phyloP scores from a whole-genome alignment of 1,284 basidiomycete species.

The Naganishia sp. region DNA sequence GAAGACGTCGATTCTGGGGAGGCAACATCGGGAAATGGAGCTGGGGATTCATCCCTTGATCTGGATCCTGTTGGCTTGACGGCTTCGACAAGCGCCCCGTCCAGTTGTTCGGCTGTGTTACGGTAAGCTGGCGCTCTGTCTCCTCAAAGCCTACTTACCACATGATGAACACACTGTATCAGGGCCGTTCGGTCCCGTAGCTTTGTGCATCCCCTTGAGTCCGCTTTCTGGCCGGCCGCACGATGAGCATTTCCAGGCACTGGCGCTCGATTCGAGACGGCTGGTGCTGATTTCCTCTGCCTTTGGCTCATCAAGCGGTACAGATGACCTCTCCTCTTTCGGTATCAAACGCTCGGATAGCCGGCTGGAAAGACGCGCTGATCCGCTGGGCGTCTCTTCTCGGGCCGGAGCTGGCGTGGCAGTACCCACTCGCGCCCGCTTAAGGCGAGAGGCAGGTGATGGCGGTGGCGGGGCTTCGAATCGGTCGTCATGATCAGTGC shows the following conservation, averaged over 20 bases:
- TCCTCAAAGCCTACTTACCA: slow-evolving; percentile 61
- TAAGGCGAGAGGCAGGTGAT: slow-evolving; percentile 4
- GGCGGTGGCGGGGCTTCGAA: slow-evolving; percentile 1
- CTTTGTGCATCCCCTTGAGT: slow-evolving; percentile 67
- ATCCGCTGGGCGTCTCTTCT: slow-evolving; percentile 11
- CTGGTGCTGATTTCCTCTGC: background rate
- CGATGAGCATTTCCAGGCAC: slow-evolving; percentile 90
- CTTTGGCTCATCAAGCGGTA: background rate
- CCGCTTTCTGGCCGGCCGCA: slow-evolving; percentile 84
- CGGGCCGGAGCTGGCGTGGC: slow-evolving; percentile 7
- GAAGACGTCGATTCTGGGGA: slow-evolving; percentile 36
- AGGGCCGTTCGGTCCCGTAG: slow-evolving; percentile 60
- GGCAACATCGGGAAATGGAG: slow-evolving; percentile 38
- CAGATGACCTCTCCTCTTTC: slow-evolving; percentile 12
- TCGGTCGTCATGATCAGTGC: slow-evolving; percentile 42
- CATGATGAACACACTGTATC: slow-evolving; percentile 89
- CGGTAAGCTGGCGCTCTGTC: background rate
- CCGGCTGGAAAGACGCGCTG: slow-evolving; percentile 6
- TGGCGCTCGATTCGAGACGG: background rate
- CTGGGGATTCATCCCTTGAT: slow-evolving; percentile 32
- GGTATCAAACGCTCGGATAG: slow-evolving; percentile 7
- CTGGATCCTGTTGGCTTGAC: slow-evolving; percentile 14
- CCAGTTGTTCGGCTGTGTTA: background rate
- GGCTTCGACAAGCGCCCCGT: background rate
- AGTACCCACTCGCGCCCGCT: slow-evolving; percentile 10